Evolutionary conservation across 805 yeast species (phyloP), one percentile per base, ranked within the genome.

Genomic region (Candida xyloterini): DNA sequence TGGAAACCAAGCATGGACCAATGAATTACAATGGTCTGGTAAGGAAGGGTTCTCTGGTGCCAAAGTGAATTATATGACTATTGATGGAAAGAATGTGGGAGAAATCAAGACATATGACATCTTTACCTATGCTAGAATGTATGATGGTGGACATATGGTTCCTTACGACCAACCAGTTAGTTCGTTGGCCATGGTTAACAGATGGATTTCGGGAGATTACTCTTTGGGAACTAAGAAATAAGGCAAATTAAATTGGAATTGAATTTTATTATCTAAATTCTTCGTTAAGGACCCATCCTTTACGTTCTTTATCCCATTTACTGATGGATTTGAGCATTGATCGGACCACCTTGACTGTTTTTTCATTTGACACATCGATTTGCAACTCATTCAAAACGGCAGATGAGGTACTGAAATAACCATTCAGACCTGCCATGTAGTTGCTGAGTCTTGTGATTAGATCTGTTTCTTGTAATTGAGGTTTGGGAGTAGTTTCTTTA

Each of bases 61-160:
- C 11, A 47, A 58, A 36, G 48, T 49, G 29, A 33, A 50, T 9
- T 41, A 59, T 21, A 42, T 57, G 15, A 48, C 39, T 9, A 49
- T 54, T 34, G 63, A 67, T 21, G 63, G 61, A 21, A 62, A 67
- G 34, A 55, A 60, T 24, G 75, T 79, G 18, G 98, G 98, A 44
- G 78, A 83, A 54, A 82, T 81, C 21, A 88, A 87, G 68, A 82
- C 78, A 59, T 75, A 66, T 53, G 79, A 75, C 16, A 73, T 79
- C 30, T 80, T 88, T 56, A 80, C 95, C 3, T 88, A 84, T 65
- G 70, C 87, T 55, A 75, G 95, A 59, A 73, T 88, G 28, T 83
- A 62, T 50, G 84, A 79, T 47, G 95, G 91, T 27, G 96, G 96
- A 9, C 96, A 88, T 63, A 84, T 88, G 95, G 95, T 87, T 49